A percentile compares a stretch with the other conserved stretches of the same genome.
These are phyloP conservation scores for Cladophialophora psammophila DNA, from an alignment of 2,329 filamentous ascomycete species.

Conservation along the genomic window DNA sequence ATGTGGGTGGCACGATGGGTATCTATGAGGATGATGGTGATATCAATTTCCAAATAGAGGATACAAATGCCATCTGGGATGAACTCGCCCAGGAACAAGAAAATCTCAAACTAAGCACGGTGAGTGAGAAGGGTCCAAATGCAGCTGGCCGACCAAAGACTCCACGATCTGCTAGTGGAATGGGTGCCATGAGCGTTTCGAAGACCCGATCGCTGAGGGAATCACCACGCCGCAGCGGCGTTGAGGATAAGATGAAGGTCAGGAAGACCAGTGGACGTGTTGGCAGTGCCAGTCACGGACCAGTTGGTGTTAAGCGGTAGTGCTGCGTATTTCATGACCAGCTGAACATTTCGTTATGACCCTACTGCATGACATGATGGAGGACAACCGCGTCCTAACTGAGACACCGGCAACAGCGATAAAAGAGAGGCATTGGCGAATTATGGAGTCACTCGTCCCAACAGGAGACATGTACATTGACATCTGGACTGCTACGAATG, in stretches of 20 bases:
- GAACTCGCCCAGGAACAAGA: slow-evolving; percentile 41
- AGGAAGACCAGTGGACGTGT: slow-evolving; percentile 57
- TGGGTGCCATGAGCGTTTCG: slow-evolving; percentile 37
- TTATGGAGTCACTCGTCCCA: slow-evolving; percentile 9
- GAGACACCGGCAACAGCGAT: not conserved
- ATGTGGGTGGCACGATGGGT: slow-evolving; percentile 37
- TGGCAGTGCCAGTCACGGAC: slow-evolving; percentile 47
- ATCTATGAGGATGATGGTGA: slow-evolving; percentile 41
- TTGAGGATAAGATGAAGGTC: slow-evolving; percentile 44
- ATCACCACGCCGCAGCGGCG: slow-evolving; percentile 39
- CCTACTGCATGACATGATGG: slow-evolving; percentile 3
- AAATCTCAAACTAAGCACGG: slow-evolving; percentile 38
- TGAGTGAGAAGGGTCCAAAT: slow-evolving; percentile 28
- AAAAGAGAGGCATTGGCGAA: slow-evolving; percentile 7
- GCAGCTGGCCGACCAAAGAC: slow-evolving; percentile 30
- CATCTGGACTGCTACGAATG: slow-evolving; percentile 14
- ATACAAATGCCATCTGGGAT: slow-evolving; percentile 40
- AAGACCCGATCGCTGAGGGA: slow-evolving; percentile 39
- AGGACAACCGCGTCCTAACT: not conserved
- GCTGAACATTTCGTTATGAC: slow-evolving; percentile 15
- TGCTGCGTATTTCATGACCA: slow-evolving; percentile 14
- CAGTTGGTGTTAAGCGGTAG: slow-evolving; percentile 35
- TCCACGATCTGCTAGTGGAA: slow-evolving; percentile 37
- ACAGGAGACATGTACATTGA: slow-evolving; percentile 19
- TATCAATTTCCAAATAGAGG: slow-evolving; percentile 34